Conservation (phyloP, 75 land plant genomes). For the Larix kaempferi region DNA sequence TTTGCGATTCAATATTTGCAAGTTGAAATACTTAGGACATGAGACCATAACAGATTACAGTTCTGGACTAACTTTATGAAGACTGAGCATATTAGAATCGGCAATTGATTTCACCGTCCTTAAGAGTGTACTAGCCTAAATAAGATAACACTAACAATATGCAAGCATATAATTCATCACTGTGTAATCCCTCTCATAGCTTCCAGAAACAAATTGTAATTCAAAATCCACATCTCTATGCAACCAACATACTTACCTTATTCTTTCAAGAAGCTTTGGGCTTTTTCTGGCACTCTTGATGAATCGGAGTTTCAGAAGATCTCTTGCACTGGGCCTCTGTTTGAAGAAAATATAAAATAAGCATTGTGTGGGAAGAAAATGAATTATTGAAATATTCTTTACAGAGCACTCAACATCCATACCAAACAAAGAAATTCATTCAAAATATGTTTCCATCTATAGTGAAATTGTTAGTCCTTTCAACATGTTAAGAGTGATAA, state of each 20-base stretch:
- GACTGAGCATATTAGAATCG: not conserved
- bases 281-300: conserved; percentile 91
- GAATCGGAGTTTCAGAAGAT: conserved; percentile 84
- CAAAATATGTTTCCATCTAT: not conserved
- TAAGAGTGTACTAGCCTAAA: not conserved
- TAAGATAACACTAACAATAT: not conserved
- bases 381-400: not conserved
- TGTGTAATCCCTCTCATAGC: not conserved
- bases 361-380: not conserved
- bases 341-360: conserved; percentile 6
- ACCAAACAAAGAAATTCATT: not conserved
- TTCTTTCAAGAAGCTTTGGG: conserved; percentile 88
- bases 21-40: not conserved
- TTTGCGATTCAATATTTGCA: conserved; percentile 1
- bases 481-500: not conserved
- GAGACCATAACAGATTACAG: not conserved
- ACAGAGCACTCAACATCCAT: not conserved
- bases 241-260: conserved; percentile 50
- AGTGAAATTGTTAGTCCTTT: not conserved
- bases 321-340: conserved; percentile 99
- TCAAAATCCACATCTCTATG: not conserved
- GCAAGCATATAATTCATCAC: not conserved
- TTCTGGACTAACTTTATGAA: not conserved
- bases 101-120: too few relatives aligned
- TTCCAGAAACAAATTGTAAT: not conserved